Conservation (phyloP, 352 stramenopile species). For the Phytophthora podocarpi region DNA sequence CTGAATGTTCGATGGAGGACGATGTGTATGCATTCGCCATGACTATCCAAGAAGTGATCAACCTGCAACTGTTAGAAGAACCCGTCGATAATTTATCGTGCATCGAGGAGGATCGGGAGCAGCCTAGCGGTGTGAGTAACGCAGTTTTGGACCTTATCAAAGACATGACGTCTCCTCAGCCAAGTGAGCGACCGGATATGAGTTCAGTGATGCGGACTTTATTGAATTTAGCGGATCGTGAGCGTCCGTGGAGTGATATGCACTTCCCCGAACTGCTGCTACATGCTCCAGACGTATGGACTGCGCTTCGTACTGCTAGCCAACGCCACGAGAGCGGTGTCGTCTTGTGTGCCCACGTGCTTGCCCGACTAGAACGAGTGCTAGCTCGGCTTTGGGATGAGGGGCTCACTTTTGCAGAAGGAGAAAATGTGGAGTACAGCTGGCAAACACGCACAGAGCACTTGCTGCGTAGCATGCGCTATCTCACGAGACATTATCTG, state of each 20-base stretch:
- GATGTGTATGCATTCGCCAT: slow-evolving; percentile 28
- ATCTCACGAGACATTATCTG: slow-evolving; percentile 30
- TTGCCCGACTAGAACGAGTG: slow-evolving; percentile 32
- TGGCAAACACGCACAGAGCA: slow-evolving; percentile 42
- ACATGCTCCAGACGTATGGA: slow-evolving; percentile 38
- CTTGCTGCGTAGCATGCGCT: slow-evolving; percentile 35
- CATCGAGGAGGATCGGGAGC: slow-evolving; percentile 10
- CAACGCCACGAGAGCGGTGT: slow-evolving; percentile 24
- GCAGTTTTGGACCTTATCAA: slow-evolving; percentile 7
- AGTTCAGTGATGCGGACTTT: slow-evolving; percentile 20
- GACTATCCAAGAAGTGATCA: slow-evolving; percentile 15
- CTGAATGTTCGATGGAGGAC: slow-evolving; percentile 1
- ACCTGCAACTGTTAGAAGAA: not conserved
- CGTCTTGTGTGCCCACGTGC: slow-evolving; percentile 28
- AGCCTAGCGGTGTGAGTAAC: not conserved
- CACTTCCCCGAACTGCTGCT: slow-evolving; percentile 37
- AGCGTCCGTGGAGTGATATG: slow-evolving; percentile 32
- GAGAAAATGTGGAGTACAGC: slow-evolving; percentile 24
- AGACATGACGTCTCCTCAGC: slow-evolving; percentile 16
- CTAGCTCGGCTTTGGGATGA: slow-evolving; percentile 35
- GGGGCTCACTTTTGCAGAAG: slow-evolving; percentile 20
- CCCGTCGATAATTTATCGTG: not conserved
- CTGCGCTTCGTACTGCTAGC: slow-evolving; percentile 29
- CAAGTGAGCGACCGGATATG: slow-evolving; percentile 21
- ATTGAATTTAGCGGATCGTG: slow-evolving; percentile 25